A percentile compares a stretch with the other conserved stretches of the same genome.
Evolutionary conservation across 306 rosid species (phyloP).

Genomic region (Quercus berberidifolia): DNA sequence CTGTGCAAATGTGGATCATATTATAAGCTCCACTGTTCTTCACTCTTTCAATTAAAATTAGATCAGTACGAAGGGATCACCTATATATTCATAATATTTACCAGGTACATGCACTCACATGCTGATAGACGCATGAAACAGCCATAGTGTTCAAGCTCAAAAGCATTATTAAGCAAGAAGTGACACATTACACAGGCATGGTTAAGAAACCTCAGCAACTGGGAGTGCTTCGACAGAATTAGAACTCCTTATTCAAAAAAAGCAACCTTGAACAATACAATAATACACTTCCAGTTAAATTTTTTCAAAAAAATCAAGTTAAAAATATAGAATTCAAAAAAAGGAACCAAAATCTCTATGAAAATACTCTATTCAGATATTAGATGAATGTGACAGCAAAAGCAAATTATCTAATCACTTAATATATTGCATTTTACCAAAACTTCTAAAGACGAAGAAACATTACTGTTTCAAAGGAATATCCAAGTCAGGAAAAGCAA

Average conservation of each 20-base stretch:
- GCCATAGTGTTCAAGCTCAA: too few species aligned
- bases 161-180: not conserved
- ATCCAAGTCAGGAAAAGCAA: constrained; percentile 1
- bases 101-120: not conserved
- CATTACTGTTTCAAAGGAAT: constrained; percentile 10
- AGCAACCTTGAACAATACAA: not conserved
- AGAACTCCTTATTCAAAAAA: not conserved
- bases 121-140: too few species aligned
- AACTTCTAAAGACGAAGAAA: not conserved
- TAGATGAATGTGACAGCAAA: not conserved
- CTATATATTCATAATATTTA: not conserved
- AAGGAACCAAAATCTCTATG: not conserved
- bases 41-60: not conserved
- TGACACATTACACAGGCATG: not conserved
- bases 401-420: not conserved
- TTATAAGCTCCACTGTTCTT: not conserved
- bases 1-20: not conserved
- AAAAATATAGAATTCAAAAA: not conserved
- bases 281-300: not conserved
- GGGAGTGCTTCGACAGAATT: not conserved
- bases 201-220: not conserved
- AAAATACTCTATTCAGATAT: not conserved
- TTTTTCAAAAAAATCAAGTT: not conserved
- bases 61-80: not conserved
- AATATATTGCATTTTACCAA: not conserved